A percentile compares a stretch with the other conserved stretches of the same genome.
Evolutionary conservation across 164 flowering plant genomes (phyloP).

Genomic region (Tetrastigma voinierianum): DNA sequence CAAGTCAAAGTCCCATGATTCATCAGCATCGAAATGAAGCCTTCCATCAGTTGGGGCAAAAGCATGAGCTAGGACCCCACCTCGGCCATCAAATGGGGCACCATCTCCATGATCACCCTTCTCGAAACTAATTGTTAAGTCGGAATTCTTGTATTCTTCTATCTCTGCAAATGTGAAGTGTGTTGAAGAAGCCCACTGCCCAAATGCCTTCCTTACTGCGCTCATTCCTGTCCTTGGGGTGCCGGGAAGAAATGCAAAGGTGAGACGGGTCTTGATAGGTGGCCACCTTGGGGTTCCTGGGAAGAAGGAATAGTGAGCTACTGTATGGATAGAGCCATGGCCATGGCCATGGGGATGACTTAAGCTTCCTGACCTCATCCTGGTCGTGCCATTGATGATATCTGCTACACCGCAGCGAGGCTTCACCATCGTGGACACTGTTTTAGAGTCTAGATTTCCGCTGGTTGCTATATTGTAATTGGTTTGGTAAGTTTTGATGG

Average conservation of each 20-base stretch:
- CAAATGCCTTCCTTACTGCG: constrained; percentile 10
- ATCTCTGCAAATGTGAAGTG: constrained; percentile 21
- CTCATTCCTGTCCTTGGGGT: background rate
- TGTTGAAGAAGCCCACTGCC: constrained; percentile 9
- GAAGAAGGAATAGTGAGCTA: constrained; percentile 22
- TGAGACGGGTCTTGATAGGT: constrained; percentile 10
- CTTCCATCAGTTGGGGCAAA: constrained; percentile 12
- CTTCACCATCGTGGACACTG: too few relatives aligned
- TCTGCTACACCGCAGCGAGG: too few relatives aligned
- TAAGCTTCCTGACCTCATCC: too few relatives aligned
- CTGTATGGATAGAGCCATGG: constrained; percentile 11
- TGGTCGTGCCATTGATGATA: too few relatives aligned
- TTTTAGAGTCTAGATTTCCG: too few relatives aligned
- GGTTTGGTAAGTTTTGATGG: too few relatives aligned
- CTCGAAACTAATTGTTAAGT: constrained; percentile 12
- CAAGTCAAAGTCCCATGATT: constrained; percentile 4
- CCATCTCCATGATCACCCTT: constrained; percentile 17
- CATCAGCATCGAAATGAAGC: constrained; percentile 19
- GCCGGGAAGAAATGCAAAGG: constrained; percentile 18
- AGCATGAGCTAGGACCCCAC: constrained; percentile 14
- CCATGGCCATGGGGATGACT: background rate
- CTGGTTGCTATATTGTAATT: too few relatives aligned
- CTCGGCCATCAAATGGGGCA: constrained; percentile 12
- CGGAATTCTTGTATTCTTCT: background rate
- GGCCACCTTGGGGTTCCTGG: constrained; percentile 27